These are phyloP conservation scores for Shiraia bambusicola DNA, from an alignment of 2,329 filamentous ascomycete genomes.

Conservation along the genomic window DNA sequence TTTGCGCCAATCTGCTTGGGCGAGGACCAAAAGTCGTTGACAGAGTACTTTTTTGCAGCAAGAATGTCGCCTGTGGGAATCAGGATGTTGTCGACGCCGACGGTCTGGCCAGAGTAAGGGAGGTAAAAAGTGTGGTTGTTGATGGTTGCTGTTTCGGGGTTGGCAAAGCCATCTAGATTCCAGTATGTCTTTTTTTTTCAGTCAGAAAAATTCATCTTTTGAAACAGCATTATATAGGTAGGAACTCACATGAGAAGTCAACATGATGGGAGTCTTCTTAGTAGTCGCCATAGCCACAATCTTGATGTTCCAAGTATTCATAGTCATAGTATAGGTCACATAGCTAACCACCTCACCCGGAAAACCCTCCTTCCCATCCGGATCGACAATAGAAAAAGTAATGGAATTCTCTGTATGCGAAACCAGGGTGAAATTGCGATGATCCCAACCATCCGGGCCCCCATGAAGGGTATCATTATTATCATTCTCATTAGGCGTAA, in stretches of 20 bases:
- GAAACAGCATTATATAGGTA: no score
- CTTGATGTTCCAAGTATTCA: constrained; percentile 69
- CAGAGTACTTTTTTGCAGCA: constrained; percentile 65
- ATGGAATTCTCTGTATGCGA: constrained; percentile 66
- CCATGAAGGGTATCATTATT: constrained; percentile 65
- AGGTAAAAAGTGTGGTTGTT: constrained; percentile 73
- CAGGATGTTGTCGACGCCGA: constrained; percentile 61
- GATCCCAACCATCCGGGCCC: constrained; percentile 73
- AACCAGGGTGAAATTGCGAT: constrained; percentile 73
- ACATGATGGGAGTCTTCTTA: constrained; percentile 80
- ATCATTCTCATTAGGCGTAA: constrained; percentile 62
- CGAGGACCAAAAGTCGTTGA: constrained; percentile 79
- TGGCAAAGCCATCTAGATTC: constrained; percentile 79
- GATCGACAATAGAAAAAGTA: constrained; percentile 73
- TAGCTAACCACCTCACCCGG: constrained; percentile 74
- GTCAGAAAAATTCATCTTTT: no score
- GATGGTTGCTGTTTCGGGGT: constrained; percentile 64
- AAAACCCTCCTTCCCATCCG: constrained; percentile 73
- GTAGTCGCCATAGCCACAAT: constrained; percentile 71
- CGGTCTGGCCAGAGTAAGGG: constrained; percentile 70
- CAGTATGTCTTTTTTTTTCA: constrained; percentile 64
- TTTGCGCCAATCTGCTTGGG: constrained; percentile 79
- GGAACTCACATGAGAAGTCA: constrained; percentile 64
- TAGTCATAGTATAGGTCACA: constrained; percentile 70
- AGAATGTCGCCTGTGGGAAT: constrained; percentile 61